phyloP scores from a whole-genome alignment of 768 basidiomycete genomes.

The Rhizopogon vesiculosus region DNA sequence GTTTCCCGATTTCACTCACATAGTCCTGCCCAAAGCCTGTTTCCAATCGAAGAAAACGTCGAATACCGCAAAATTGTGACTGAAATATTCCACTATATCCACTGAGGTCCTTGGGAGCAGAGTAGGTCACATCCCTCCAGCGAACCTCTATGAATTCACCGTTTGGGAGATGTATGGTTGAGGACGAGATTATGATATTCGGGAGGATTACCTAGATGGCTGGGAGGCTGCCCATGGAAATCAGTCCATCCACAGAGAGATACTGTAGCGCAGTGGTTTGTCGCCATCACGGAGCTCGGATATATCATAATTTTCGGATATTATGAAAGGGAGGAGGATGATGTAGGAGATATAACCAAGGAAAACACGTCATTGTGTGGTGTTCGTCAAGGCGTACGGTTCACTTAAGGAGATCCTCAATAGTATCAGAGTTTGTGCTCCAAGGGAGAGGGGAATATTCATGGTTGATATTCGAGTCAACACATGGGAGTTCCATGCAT shows the following conservation, averaged over 20 bases:
- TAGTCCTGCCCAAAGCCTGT: no score
- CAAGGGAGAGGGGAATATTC: constrained; percentile 22
- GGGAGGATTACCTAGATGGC: not conserved
- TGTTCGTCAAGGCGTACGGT: constrained; percentile 31
- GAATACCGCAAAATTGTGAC: no score
- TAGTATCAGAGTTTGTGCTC: constrained; percentile 22
- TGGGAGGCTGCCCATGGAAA: constrained; percentile 30
- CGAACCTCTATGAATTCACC: no score
- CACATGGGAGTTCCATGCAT: constrained; percentile 3
- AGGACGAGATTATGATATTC: not conserved
- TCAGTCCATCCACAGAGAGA: not conserved
- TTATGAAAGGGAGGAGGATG: constrained; percentile 15
- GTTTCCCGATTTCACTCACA: no score
- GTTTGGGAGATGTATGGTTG: no score
- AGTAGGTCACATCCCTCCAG: no score
- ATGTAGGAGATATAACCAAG: constrained; percentile 34
- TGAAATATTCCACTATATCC: no score
- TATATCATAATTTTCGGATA: constrained; percentile 1
- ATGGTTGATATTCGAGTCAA: not conserved
- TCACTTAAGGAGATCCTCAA: constrained; percentile 12
- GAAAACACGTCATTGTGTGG: constrained; percentile 25
- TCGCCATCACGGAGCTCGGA: not conserved
- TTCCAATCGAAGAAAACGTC: no score
- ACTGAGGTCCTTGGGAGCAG: no score
- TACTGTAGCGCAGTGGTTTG: not conserved